These are phyloP conservation scores for Sapria himalayana DNA, from an alignment of 345 rosid species.

Conservation along the genomic window DNA sequence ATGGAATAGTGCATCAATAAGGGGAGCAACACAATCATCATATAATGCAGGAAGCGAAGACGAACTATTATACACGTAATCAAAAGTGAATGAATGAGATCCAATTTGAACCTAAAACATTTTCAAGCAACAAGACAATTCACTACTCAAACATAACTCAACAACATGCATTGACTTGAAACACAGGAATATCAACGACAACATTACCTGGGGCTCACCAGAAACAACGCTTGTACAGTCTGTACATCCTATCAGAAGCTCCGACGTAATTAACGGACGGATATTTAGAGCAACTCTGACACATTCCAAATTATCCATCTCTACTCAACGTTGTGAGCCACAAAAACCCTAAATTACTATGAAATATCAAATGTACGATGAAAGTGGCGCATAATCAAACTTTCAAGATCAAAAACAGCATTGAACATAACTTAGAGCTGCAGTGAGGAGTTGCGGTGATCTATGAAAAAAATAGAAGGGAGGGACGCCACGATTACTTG, in stretches of 20 bases:
- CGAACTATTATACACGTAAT: slow-evolving; percentile 39
- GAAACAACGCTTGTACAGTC: slow-evolving; percentile 76
- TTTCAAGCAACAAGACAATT: not conserved
- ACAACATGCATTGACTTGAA: not conserved
- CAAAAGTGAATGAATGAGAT: slow-evolving; percentile 68
- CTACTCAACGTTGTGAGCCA: no score
- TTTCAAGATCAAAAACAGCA: no score
- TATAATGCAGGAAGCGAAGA: slow-evolving; percentile 36
- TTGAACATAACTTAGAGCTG: no score
- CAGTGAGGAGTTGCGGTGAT: no score
- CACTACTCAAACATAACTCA: not conserved
- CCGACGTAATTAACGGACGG: slow-evolving; percentile 70
- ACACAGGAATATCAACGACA: not conserved
- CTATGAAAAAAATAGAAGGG: no score
- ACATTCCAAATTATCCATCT: slow-evolving; percentile 27
- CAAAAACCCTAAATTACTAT: no score
- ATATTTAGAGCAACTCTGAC: slow-evolving; percentile 82
- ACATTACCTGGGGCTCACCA: slow-evolving; percentile 69
- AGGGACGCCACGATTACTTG: no score
- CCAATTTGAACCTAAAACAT: slow-evolving; percentile 59
- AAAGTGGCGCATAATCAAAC: no score
- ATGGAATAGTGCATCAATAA: slow-evolving; percentile 62
- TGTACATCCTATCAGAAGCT: slow-evolving; percentile 67
- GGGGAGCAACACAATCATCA: slow-evolving; percentile 60
- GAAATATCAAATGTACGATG: no score